phyloP scores from a whole-genome alignment of 768 basidiomycete genomes.

The Lactifluus pinguis region DNA sequence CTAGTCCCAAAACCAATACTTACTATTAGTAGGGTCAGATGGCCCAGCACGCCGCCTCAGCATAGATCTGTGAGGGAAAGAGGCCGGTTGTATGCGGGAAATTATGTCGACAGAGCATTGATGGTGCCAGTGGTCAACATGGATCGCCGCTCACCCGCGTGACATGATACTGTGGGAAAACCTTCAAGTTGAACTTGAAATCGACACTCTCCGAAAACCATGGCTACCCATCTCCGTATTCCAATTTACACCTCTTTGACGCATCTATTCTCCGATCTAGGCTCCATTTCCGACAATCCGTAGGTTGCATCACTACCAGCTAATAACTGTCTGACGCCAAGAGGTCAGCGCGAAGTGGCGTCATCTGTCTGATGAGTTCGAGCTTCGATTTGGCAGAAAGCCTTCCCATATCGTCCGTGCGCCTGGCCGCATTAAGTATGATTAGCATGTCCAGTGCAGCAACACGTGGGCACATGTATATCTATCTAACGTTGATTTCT shows the following conservation, averaged over 20 bases:
- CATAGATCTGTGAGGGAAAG: no score
- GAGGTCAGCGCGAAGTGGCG: constrained; percentile 44
- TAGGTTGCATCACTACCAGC: constrained; percentile 2
- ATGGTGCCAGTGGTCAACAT: no score
- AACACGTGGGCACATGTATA: constrained; percentile 4
- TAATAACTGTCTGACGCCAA: neutral
- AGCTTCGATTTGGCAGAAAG: constrained; percentile 51
- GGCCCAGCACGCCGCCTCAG: no score
- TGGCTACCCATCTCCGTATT: constrained; percentile 50
- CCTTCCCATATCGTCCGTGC: constrained; percentile 68
- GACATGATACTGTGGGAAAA: no score
- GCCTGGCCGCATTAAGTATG: constrained; percentile 74
- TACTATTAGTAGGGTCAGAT: no score
- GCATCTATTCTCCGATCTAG: constrained; percentile 45
- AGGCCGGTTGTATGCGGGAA: no score
- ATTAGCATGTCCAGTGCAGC: constrained; percentile 15
- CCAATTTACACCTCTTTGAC: constrained; percentile 52
- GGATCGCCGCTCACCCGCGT: no score
- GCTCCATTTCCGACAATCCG: constrained; percentile 34
- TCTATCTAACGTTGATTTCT: neutral
- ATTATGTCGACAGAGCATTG: no score
- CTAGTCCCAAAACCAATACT: no score
- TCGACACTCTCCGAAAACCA: constrained; percentile 17
- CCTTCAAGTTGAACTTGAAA: no score
- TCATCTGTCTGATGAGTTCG: constrained; percentile 51